Conservation (phyloP, 2,329 filamentous ascomycete genomes). For the Ophiostoma sp. region DNA sequence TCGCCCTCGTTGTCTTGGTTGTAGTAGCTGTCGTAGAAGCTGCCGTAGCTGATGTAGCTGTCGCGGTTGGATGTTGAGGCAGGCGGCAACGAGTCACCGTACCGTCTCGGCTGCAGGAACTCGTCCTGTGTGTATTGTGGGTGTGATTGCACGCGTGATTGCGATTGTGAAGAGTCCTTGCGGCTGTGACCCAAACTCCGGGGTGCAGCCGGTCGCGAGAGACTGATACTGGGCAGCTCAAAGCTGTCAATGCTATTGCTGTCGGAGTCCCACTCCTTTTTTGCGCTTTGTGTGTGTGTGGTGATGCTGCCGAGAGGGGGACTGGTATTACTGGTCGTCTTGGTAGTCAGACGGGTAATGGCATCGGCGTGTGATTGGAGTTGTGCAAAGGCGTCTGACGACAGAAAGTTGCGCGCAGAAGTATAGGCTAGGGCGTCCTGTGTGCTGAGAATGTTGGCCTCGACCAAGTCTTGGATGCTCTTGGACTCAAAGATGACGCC, state of each 20-base stretch:
- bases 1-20: conserved; percentile 22
- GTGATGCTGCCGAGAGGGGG: neutral
- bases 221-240: conserved; percentile 25
- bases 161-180: neutral
- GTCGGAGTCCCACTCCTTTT: conserved; percentile 21
- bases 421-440: conserved; percentile 14
- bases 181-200: neutral
- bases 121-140: neutral
- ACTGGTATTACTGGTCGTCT: no score
- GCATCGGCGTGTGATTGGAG: conserved; percentile 8
- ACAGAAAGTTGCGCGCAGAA: conserved; percentile 12
- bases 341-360: neutral
- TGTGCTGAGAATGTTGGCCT: conserved; percentile 1
- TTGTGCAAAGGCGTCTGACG: conserved; percentile 1
- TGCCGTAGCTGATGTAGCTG: conserved; percentile 19
- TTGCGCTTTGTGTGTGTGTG: neutral
- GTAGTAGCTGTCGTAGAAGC: conserved; percentile 17
- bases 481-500: conserved; percentile 19
- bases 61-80: neutral
- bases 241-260: conserved; percentile 28
- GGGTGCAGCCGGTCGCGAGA: conserved; percentile 11
- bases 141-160: neutral
- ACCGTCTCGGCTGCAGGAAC: neutral
- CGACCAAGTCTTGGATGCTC: conserved; percentile 16
- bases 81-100: neutral